Percentiles rank a stretch among this genome's conserved stretches.
phyloP scores from a whole-genome alignment of 768 basidiomycete species.

The Dacryopinax spathularia region DNA sequence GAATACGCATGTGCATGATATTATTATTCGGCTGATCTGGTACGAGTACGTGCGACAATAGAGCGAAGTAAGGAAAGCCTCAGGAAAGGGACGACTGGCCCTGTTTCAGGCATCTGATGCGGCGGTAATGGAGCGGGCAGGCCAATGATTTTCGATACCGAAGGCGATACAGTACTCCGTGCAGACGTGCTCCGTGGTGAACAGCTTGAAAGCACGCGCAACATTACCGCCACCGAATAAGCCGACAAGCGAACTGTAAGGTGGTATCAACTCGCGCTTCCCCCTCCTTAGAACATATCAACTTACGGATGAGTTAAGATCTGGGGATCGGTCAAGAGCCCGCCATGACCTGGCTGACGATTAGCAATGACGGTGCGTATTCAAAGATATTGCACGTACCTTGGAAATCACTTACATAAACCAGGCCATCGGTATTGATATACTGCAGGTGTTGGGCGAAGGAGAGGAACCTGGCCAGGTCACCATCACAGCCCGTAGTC shows the following conservation, averaged over 20 bases:
- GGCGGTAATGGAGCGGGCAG: too few relatives aligned
- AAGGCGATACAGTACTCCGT: neutral
- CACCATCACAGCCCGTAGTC: neutral
- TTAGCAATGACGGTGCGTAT: neutral
- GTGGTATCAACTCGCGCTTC: too few relatives aligned
- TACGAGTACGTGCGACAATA: too few relatives aligned
- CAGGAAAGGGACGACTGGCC: too few relatives aligned
- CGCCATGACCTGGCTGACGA: neutral
- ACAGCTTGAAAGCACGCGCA: neutral
- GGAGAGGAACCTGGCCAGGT: neutral
- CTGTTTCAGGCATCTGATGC: too few relatives aligned
- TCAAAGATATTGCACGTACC: neutral
- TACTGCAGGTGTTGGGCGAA: neutral
- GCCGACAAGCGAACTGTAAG: too few relatives aligned
- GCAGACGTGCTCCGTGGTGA: neutral
- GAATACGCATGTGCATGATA: too few relatives aligned
- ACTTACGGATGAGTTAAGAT: neutral
- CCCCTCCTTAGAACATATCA: too few relatives aligned
- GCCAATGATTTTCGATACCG: too few relatives aligned
- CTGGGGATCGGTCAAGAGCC: neutral
- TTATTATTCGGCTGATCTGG: too few relatives aligned
- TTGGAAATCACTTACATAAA: neutral
- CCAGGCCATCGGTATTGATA: neutral
- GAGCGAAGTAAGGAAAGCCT: too few relatives aligned
- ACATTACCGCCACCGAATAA: neutral